phyloP scores from a whole-genome alignment of 805 yeast species.

The Hyphopichia homilentoma region DNA sequence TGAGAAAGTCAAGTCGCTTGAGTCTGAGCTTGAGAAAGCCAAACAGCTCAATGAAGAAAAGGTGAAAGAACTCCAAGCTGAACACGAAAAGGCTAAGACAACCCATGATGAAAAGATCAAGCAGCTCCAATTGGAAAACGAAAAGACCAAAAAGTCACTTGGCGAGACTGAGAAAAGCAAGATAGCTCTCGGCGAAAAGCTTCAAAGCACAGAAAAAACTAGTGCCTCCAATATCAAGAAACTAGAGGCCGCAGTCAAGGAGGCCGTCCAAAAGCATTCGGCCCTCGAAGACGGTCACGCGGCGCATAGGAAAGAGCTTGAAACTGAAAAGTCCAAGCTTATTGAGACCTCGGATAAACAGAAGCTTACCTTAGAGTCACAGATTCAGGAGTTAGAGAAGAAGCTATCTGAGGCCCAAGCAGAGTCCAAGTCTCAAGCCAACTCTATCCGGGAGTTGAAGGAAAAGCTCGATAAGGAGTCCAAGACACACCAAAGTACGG shows the following conservation, averaged over 20 bases:
- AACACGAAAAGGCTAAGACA: too few species aligned
- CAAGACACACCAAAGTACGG: slow-evolving; percentile 10
- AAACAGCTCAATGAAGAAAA: slow-evolving; percentile 3
- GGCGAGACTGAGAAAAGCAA: too few species aligned
- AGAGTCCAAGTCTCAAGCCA: slow-evolving; percentile 15
- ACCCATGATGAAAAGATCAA: too few species aligned
- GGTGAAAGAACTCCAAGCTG: neutral
- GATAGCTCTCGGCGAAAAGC: neutral
- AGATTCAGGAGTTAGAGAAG: slow-evolving; percentile 4
- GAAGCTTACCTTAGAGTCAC: too few species aligned
- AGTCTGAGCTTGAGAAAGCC: neutral
- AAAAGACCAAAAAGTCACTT: too few species aligned
- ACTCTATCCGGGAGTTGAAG: too few species aligned
- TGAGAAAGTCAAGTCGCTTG: neutral
- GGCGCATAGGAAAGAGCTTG: neutral
- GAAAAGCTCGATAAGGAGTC: slow-evolving; percentile 15
- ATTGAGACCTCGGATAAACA: neutral
- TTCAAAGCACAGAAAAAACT: neutral
- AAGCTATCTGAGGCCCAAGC: slow-evolving; percentile 8
- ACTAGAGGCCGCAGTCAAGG: too few species aligned
- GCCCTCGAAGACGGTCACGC: neutral
- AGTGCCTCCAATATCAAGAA: too few species aligned
- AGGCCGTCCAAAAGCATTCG: too few species aligned
- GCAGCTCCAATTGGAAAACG: neutral
- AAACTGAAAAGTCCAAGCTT: neutral